Evolutionary conservation across 768 basidiomycete genomes (phyloP), one percentile per base, ranked within the genome.

Genomic region (Tulasnella sp.): DNA sequence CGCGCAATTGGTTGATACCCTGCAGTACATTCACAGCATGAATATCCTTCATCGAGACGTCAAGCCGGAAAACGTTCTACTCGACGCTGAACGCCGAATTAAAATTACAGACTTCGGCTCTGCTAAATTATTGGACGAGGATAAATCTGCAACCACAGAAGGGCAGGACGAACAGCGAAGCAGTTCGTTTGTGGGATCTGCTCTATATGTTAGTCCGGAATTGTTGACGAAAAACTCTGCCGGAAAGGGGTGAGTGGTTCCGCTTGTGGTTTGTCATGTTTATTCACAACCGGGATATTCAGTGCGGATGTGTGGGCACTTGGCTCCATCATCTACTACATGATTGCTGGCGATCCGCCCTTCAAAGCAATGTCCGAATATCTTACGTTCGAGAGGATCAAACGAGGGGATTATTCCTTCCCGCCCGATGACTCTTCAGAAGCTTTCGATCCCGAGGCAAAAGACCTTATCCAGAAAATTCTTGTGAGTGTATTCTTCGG

Each of bases 71-170:
- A 97, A 97, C 67, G 74, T 98, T 29, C 75, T 99, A 7, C 75
- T 99, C n/a, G 91, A 94, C 63, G 77, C 77, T 34, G 77, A 82
- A 14, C 86, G 83, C 70, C 81, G 90, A 53, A 80, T 96, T 66
- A 94, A 91, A 69, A 78, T 99, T n/a, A 88, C 91, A 14, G 96
- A 99, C 68, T 98, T 98, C 69, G 96, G 96, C 5, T 93, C 90
- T 3, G 90, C 90, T 17, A 86, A 86, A 70, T 58, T 72, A 7
- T 23, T 69, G 21, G 62, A 63, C 32, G 64, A 64, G 31, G 66
- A 67, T 15, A 56, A 61, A 23, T 49, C 55, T 41, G 61, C 59
- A 8, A 27, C 32, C 11, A n/a, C 27, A 7, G 56, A 15, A 42
- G 55, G 11, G 6, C 42, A 29, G 32, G 40, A 34, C n/a, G 45